These are phyloP conservation scores for Microsporum canis DNA, from an alignment of 2,329 filamentous ascomycete genomes.

Conservation along the genomic window DNA sequence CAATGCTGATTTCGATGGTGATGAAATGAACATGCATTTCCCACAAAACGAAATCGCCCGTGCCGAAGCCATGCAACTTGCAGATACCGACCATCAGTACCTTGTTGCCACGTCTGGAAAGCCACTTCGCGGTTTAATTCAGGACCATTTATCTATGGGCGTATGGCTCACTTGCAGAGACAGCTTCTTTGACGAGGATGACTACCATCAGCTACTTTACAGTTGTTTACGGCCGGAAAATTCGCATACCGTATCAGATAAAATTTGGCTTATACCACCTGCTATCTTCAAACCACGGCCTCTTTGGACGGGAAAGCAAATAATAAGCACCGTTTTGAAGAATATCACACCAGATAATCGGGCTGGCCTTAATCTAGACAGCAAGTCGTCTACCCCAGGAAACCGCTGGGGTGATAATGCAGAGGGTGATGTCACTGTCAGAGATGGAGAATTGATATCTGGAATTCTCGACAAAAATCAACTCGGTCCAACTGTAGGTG, in stretches of 20 bases:
- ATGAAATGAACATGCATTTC: conserved; percentile 99
- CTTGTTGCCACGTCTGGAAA: conserved; percentile 88
- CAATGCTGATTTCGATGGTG: conserved; percentile 97
- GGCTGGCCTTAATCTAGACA: conserved; percentile 65
- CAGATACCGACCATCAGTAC: conserved; percentile 95
- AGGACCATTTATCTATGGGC: conserved; percentile 94
- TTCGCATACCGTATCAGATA: conserved; percentile 71
- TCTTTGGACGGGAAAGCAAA: conserved; percentile 92
- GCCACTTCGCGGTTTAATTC: conserved; percentile 87
- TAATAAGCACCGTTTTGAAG: conserved; percentile 83
- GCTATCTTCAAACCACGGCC: conserved; percentile 68
- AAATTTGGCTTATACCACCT: conserved; percentile 69
- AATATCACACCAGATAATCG: conserved; percentile 75
- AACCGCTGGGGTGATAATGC: conserved; percentile 59
- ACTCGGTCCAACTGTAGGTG: conserved; percentile 75
- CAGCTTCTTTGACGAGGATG: conserved; percentile 73
- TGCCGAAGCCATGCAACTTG: conserved; percentile 83
- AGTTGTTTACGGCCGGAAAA: conserved; percentile 79
- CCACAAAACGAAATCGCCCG: conserved; percentile 92
- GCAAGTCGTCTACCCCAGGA: conserved; percentile 66
- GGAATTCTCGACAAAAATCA: conserved; percentile 95
- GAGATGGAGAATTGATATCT: conserved; percentile 74
- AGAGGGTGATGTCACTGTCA: conserved; percentile 70
- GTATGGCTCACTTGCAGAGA: conserved; percentile 85
- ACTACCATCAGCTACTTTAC: conserved; percentile 93